Percentiles rank a stretch among this genome's conserved stretches.
Evolutionary conservation across 2,329 filamentous ascomycete genomes (phyloP).

Genomic region (Neospermospora avenae): DNA sequence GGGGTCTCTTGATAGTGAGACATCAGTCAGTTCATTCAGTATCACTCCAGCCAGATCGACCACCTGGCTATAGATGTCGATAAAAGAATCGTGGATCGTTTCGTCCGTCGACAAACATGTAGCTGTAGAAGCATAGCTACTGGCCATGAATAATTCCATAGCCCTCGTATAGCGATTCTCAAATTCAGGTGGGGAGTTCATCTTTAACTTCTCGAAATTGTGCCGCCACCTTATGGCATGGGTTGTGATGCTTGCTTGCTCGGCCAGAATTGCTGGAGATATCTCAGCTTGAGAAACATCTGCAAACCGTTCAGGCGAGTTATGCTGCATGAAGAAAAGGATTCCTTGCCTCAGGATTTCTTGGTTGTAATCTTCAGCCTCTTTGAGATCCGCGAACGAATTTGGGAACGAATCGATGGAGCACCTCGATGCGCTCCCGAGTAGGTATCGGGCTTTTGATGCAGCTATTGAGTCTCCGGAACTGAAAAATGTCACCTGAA

Average conservation of each 20-base stretch:
- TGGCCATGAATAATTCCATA: too few species aligned
- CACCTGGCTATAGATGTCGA: not conserved
- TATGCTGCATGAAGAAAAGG: not conserved
- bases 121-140: not conserved
- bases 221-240: not conserved
- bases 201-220: not conserved
- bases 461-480: not conserved
- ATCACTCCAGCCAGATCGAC: conserved; percentile 4
- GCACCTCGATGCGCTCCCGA: not conserved
- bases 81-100: not conserved
- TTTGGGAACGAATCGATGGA: conserved; percentile 11
- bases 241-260: not conserved
- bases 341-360: conserved; percentile 6
- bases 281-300: not conserved
- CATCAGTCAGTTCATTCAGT: not conserved
- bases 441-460: not conserved
- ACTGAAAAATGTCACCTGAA: conserved; percentile 13
- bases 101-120: not conserved
- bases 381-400: conserved; percentile 6
- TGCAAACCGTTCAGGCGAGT: not conserved
- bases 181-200: not conserved
- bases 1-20: not conserved
- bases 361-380: conserved; percentile 9
- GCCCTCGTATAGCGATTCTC: too few species aligned
- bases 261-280: not conserved